Base-by-base conservation (phyloP, 2,329 filamentous ascomycete species). In the Ascosphaera apis region DNA sequence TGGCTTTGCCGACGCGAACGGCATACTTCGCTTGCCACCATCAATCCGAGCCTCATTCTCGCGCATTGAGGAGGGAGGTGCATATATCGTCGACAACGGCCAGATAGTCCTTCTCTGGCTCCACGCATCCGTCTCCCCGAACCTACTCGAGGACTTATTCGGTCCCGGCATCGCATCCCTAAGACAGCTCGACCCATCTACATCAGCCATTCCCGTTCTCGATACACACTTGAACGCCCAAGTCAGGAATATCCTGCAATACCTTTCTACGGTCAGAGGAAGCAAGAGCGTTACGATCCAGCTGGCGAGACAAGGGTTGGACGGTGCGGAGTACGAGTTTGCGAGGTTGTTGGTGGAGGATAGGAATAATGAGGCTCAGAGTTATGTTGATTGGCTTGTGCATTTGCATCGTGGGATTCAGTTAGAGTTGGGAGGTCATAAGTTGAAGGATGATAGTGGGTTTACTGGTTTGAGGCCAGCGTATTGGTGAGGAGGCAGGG, bases 341-440 rank as follows among this genome's bases (percentile, higher is more conserved):
- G 88, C 88, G 5, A 66, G 84, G 36, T 63, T 91, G 57, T 57
- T 98, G 44, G 73, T 92, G 21, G 88, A 98, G 57, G 88, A 98
- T 51, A 70, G 88, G 44, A 95, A 95, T 54, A 92, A 92, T 45
- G 88, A 98, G 60, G 88, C 88, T 25, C 84, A 91, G 58, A 91
- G 80, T 52, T 98, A 95, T 56, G 88, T 95, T 23, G 88, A 98
- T 58, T 98, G 88, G 88, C 64, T 98, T 48, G 88, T 98, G 39
- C 80, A 92, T 55, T 67, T 95, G 42, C 88, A 98, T 57, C 76
- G 86, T 47, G 75, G 79, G 45, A 88, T 98, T 43, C 84, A 92
- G 52, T 63, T 92, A 43, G 88, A 98, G 67, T 53, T 71, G 44
- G 62, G 63, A 34, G 61, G 61, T 25, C 60, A 63, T 41, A 53